phyloP scores from a whole-genome alignment of 1,284 basidiomycete genomes.

The Apiotrichum sp. region DNA sequence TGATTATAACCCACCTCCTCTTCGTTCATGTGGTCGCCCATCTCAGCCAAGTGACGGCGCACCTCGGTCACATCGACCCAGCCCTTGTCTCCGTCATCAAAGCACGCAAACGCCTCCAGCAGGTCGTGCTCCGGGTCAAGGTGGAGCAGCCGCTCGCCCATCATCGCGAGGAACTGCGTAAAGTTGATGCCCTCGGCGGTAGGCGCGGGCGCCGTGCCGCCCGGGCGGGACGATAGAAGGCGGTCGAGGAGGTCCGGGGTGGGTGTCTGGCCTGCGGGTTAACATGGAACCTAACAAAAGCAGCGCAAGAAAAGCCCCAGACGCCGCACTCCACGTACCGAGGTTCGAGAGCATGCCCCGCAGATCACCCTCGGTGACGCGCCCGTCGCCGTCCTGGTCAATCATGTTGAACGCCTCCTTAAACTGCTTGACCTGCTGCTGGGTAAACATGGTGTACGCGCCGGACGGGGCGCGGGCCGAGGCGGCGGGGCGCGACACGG shows the following conservation, averaged over 20 bases:
- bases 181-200: constrained; percentile 60
- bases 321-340: constrained; percentile 52
- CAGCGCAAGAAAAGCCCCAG: constrained; percentile 2
- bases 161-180: constrained; percentile 91
- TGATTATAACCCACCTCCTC: constrained; percentile 54
- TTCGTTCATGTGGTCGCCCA: constrained; percentile 75
- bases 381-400: constrained; percentile 69
- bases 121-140: constrained; percentile 85
- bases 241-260: constrained; percentile 57
- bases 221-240: constrained; percentile 68
- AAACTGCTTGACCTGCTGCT: constrained; percentile 60
- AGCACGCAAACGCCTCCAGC: constrained; percentile 79
- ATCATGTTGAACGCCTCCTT: constrained; percentile 52
- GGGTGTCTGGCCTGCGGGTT: constrained; percentile 55
- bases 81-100: constrained; percentile 82
- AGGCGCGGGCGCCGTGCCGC: constrained; percentile 34
- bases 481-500: neutral
- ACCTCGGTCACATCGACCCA: constrained; percentile 74
- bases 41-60: constrained; percentile 69
- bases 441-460: constrained; percentile 45
- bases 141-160: constrained; percentile 82
- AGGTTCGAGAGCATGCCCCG: constrained; percentile 71
- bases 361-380: constrained; percentile 52
- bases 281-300: neutral
- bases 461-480: constrained; percentile 29